Percentiles rank a stretch among this genome's conserved stretches.
phyloP scores from a whole-genome alignment of 176 grass and related monocot species.

The Triticum turgidum region DNA sequence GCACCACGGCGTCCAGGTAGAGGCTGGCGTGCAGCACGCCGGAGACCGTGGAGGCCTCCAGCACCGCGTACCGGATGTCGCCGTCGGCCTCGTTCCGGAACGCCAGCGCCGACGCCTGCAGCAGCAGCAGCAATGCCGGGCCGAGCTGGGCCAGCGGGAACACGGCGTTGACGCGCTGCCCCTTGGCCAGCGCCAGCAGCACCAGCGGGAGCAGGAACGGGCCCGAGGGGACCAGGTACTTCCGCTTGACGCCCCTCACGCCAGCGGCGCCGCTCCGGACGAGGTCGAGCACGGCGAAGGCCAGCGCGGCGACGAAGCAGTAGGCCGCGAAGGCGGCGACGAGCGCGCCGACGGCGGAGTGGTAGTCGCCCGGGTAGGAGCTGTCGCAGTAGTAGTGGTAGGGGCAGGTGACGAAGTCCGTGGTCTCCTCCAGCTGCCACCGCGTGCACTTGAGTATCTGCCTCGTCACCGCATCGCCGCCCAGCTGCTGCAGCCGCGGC shows the following conservation, averaged over 20 bases:
- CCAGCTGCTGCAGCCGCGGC: neutral
- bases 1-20: slow-evolving; percentile 76
- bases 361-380: slow-evolving; percentile 73
- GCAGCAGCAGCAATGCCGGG: slow-evolving; percentile 80
- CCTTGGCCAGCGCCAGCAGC: slow-evolving; percentile 80
- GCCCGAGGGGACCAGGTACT: slow-evolving; percentile 83
- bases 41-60: slow-evolving; percentile 91
- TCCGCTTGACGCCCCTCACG: slow-evolving; percentile 52
- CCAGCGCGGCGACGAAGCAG: slow-evolving; percentile 64
- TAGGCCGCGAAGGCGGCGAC: slow-evolving; percentile 63
- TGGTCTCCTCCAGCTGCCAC: slow-evolving; percentile 98
- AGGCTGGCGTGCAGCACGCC: slow-evolving; percentile 91
- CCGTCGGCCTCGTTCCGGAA: slow-evolving; percentile 85
- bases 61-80: slow-evolving; percentile 80
- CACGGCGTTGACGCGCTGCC: slow-evolving; percentile 68
- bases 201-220: slow-evolving; percentile 75
- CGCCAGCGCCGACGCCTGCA: slow-evolving; percentile 86
- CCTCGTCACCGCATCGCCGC: slow-evolving; percentile 47
- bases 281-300: slow-evolving; percentile 71
- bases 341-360: slow-evolving; percentile 48
- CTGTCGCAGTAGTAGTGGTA: slow-evolving; percentile 99
- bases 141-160: slow-evolving; percentile 81
- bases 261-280: neutral
- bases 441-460: slow-evolving; percentile 90
- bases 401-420: slow-evolving; percentile 83